Base-by-base conservation (phyloP, 139 green algal genomes). In the Protoeuglena noctilucae region DNA sequence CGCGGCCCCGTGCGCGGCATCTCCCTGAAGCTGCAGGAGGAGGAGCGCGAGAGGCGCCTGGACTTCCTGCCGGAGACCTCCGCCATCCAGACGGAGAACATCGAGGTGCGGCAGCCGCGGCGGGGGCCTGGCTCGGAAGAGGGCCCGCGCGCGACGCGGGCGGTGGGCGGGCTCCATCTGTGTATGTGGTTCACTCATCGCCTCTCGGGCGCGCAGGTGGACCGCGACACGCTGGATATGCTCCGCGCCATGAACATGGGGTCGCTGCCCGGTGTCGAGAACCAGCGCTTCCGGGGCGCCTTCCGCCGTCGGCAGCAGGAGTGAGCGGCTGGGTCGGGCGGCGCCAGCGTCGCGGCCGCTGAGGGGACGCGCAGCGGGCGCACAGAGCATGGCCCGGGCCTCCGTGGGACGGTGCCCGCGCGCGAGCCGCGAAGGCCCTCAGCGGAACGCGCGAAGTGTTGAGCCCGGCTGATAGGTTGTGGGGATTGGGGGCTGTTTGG, bases 1-100 rank as follows among this genome's bases (percentile, higher is more conserved):
- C 77, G 88, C 30, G 92, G 92, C 7, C 92, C 92, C 17, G 92
- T 99, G 49, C 81, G 92, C 54, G 92, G 92, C 64, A 99, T 99
- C 72, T 98, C 91, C n/a, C 79, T 99, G 41, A 99, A 99, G 80
- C 86, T 99, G 62, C 73, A 94, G 84, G 92, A 99, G 79, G 92
- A 99, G 77, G 92, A 99, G 82, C 79, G 92, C 51, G 92, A 99
- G 81, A 65, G 92, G 17, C 83, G 92, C 65, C 93, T 99, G 87
- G 92, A 99, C 80, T 99, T 92, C 68, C 84, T 99, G 64, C 92
- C 92, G 30, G 92, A 98, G 18, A 77, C 93, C 76, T 96, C 87
- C 21, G 92, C 92, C 47, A 67, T 99, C 62, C 82, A 93, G 62
- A 84, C 74, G 25, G 76, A 91, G 40, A 58, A 64, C 57, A 97